Conservation (phyloP, 2,329 filamentous ascomycete species). For the Claviceps fusiformis region DNA sequence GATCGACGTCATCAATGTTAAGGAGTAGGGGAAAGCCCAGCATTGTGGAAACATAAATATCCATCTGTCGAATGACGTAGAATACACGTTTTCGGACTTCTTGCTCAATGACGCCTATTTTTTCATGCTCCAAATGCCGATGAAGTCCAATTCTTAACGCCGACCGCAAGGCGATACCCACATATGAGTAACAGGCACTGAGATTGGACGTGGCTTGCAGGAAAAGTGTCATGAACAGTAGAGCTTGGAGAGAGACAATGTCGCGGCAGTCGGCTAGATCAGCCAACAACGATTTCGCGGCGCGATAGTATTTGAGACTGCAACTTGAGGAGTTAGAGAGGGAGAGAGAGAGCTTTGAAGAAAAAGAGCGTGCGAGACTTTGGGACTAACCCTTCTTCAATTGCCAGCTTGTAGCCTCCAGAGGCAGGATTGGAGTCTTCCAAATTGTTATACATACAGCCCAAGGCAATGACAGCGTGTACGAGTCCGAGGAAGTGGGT, state of each 20-base stretch:
- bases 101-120: constrained; percentile 48
- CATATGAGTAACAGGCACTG: constrained; percentile 66
- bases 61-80: constrained; percentile 56
- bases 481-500: constrained; percentile 56
- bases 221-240: constrained; percentile 71
- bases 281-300: constrained; percentile 50
- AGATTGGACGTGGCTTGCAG: constrained; percentile 68
- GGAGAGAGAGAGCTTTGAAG: constrained; percentile 10
- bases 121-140: constrained; percentile 52
- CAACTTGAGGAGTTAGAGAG: constrained; percentile 4
- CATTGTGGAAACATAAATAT: constrained; percentile 55
- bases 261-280: constrained; percentile 60
- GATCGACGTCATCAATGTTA: constrained; percentile 52
- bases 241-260: constrained; percentile 57
- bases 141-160: constrained; percentile 69
- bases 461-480: constrained; percentile 57
- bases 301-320: constrained; percentile 63
- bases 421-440: constrained; percentile 37
- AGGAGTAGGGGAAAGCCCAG: constrained; percentile 53
- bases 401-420: constrained; percentile 34
- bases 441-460: constrained; percentile 55
- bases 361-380: not conserved
- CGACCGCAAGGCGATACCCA: constrained; percentile 64
- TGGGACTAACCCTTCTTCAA: constrained; percentile 39
- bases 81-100: constrained; percentile 52